These are phyloP conservation scores for Aegilops bicornis DNA, from an alignment of 176 grass and related monocot genomes.

Conservation along the genomic window DNA sequence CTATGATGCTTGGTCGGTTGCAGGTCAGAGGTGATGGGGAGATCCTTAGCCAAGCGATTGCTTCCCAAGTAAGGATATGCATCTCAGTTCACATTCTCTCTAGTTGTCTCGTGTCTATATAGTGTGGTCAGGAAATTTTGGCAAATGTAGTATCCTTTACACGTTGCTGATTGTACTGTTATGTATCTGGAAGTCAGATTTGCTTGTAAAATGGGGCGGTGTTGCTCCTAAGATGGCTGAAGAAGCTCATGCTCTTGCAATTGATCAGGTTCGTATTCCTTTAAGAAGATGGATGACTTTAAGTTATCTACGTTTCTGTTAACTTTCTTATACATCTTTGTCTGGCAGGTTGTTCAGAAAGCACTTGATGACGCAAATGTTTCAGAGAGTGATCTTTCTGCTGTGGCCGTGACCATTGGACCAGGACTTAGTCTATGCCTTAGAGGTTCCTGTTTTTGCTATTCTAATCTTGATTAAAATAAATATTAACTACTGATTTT, in stretches of 20 bases:
- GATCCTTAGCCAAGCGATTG: conserved; percentile 88
- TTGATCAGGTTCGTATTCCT: conserved; percentile 61
- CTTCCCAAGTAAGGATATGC: conserved; percentile 65
- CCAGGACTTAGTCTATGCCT: conserved; percentile 94
- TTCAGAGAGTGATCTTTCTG: conserved; percentile 72
- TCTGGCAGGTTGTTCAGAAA: conserved; percentile 77
- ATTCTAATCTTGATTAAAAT: not conserved
- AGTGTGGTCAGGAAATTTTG: not conserved
- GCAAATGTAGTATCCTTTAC: not conserved
- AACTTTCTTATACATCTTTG: not conserved
- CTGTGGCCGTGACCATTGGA: conserved; percentile 87
- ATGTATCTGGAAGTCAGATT: conserved; percentile 64
- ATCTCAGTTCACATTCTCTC: not conserved
- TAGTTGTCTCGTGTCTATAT: not conserved
- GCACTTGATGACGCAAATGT: conserved; percentile 73
- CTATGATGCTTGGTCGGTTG: conserved; percentile 8
- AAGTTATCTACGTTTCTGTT: not conserved
- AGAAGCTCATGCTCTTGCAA: conserved; percentile 85
- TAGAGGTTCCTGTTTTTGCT: conserved; percentile 50
- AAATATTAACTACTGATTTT: not conserved
- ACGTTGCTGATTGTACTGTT: not conserved
- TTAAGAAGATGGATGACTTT: not conserved
- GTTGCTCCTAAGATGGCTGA: conserved; percentile 94
- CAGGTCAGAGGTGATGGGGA: conserved; percentile 82
- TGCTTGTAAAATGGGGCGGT: conserved; percentile 81